These are phyloP conservation scores for Calonectria leucothoes DNA, from an alignment of 2,329 filamentous ascomycete species.

Conservation along the genomic window DNA sequence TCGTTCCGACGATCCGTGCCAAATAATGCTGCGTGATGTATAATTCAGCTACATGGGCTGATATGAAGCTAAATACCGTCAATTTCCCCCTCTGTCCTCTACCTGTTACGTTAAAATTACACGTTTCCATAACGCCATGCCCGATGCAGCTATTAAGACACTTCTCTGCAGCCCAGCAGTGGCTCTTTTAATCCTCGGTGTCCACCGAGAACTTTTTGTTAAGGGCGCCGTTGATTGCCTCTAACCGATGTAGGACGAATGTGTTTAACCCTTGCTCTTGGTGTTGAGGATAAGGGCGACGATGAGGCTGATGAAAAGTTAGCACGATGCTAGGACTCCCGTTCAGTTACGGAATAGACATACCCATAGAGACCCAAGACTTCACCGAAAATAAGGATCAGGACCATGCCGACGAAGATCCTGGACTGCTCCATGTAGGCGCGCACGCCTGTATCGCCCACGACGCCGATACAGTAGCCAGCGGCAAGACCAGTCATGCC, in stretches of 20 bases:
- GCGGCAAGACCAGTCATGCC: constrained; percentile 93
- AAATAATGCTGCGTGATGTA: constrained; percentile 18
- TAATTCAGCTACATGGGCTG: constrained; percentile 19
- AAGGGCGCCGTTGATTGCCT: constrained; percentile 13
- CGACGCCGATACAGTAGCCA: constrained; percentile 95
- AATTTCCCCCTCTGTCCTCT: constrained; percentile 40
- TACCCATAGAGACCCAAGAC: constrained; percentile 97
- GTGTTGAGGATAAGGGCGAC: constrained; percentile 95
- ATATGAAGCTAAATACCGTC: constrained; percentile 36
- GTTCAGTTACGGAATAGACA: constrained; percentile 44
- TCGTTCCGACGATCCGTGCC: not conserved
- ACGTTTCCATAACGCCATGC: constrained; percentile 52
- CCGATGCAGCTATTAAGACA: constrained; percentile 51
- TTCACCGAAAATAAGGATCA: constrained; percentile 98
- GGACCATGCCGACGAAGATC: constrained; percentile 97
- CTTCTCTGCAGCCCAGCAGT: constrained; percentile 36
- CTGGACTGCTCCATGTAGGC: constrained; percentile 96
- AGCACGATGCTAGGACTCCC: not conserved
- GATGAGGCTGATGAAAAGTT: constrained; percentile 73
- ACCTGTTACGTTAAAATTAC: constrained; percentile 49
- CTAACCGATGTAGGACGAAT: not conserved
- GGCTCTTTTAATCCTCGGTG: constrained; percentile 26
- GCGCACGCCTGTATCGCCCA: constrained; percentile 93
- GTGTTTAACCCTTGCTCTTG: constrained; percentile 72
- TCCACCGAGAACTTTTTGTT: constrained; percentile 24